A percentile compares a stretch with the other conserved stretches of the same genome.
Conservation (phyloP, 2,329 filamentous ascomycete genomes). For the Colletotrichum godetiae region DNA sequence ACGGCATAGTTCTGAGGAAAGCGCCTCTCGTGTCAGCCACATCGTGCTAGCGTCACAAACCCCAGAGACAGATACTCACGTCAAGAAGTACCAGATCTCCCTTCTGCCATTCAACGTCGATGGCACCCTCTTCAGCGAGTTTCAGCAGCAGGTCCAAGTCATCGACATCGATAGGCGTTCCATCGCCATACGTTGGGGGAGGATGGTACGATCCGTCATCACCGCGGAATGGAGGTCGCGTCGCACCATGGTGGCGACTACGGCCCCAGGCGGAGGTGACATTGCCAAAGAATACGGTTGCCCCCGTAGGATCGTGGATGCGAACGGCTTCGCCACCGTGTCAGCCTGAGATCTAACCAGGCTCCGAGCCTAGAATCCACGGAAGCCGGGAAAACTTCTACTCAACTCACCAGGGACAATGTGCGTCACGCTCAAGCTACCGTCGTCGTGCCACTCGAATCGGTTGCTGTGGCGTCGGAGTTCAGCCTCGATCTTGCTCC, state of each 20-base stretch:
- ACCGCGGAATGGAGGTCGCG: conserved; percentile 43
- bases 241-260: conserved; percentile 46
- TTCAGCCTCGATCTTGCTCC: conserved; percentile 45
- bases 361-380: neutral
- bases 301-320: conserved; percentile 41
- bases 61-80: conserved; percentile 36
- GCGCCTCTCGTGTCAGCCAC: conserved; percentile 22
- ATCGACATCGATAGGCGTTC: conserved; percentile 41
- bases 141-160: conserved; percentile 44
- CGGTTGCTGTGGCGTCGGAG: conserved; percentile 46
- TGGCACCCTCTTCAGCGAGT: conserved; percentile 41
- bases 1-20: conserved; percentile 46
- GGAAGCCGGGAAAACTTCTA: neutral
- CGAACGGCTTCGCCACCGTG: conserved; percentile 39
- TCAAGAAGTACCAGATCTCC: conserved; percentile 46
- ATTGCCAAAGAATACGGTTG: conserved; percentile 47
- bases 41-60: neutral
- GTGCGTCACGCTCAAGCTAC: conserved; percentile 48
- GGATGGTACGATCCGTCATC: conserved; percentile 49
- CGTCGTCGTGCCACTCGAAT: conserved; percentile 48
- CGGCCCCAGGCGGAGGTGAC: conserved; percentile 49
- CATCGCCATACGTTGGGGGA: conserved; percentile 45
- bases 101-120: conserved; percentile 43
- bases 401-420: conserved; percentile 41
- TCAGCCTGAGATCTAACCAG: neutral